A percentile compares a stretch with the other conserved stretches of the same genome.
Conservation (phyloP, 805 yeast species). For the Zygoascus bituminiphila region DNA sequence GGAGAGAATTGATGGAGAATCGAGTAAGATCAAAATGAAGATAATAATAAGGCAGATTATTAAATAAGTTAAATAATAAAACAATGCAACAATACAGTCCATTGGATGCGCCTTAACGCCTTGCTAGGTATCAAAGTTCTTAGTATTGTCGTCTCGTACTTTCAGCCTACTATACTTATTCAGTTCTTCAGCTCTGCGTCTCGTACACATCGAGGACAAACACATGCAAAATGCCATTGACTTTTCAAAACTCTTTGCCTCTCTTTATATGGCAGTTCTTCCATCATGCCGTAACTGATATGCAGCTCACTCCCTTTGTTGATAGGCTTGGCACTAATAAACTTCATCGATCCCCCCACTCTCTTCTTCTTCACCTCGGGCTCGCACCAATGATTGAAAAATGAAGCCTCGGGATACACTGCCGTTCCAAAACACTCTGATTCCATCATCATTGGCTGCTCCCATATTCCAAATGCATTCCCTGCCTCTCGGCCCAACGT, state of each 20-base stretch:
- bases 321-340: conserved; percentile 36
- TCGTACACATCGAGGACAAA: conserved; percentile 47
- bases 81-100: no score
- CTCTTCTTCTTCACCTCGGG: conserved; percentile 49
- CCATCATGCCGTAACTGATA: conserved; percentile 52
- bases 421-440: conserved; percentile 52
- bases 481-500: conserved; percentile 54
- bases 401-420: conserved; percentile 55
- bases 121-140: no score
- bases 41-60: no score
- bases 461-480: conserved; percentile 67
- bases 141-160: no score
- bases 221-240: conserved; percentile 55
- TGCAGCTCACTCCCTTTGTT: conserved; percentile 42
- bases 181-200: no score
- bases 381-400: conserved; percentile 55
- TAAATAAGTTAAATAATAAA: no score
- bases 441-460: conserved; percentile 31
- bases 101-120: no score
- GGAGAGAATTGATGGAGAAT: no score
- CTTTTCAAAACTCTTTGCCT: conserved; percentile 38
- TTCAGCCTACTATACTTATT: no score
- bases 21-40: no score
- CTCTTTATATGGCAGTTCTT: conserved; percentile 32
- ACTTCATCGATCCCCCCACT: conserved; percentile 33